Evolutionary conservation across 306 rosid species (phyloP).

Genomic region (Albizia julibrissin): DNA sequence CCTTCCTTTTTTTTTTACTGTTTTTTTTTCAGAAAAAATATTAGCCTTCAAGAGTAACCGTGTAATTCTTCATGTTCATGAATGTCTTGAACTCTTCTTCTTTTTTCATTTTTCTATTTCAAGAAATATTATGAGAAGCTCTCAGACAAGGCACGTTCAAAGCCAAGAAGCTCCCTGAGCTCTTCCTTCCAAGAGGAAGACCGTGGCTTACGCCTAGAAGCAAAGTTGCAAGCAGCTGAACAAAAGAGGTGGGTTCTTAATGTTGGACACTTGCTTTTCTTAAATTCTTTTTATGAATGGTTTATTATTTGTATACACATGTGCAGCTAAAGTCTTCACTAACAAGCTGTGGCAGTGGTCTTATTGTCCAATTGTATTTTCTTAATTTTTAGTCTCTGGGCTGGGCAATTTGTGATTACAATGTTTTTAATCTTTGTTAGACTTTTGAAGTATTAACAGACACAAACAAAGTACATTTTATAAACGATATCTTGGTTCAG

Average conservation of each 20-base stretch:
- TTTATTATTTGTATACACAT: neutral
- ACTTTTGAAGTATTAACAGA: neutral
- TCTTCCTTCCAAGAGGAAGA: constrained; percentile 76
- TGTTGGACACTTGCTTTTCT: neutral
- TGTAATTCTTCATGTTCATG: neutral
- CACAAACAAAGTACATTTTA: neutral
- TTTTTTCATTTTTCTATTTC: neutral
- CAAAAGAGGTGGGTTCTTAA: constrained; percentile 66
- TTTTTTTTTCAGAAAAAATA: neutral
- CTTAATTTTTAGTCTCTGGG: neutral
- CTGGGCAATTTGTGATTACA: neutral
- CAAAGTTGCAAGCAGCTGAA: constrained; percentile 93
- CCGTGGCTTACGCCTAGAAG: constrained; percentile 83
- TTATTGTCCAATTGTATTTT: neutral
- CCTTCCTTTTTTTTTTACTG: too few relatives aligned
- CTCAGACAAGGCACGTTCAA: constrained; percentile 86
- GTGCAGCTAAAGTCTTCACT: neutral
- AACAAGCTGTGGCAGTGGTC: neutral
- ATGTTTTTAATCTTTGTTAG: neutral
- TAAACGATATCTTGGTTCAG: neutral
- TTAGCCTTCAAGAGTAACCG: neutral
- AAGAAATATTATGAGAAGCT: constrained; percentile 81
- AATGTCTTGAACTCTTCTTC: constrained; percentile 5
- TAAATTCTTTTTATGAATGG: neutral
- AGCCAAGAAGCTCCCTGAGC: constrained; percentile 74